Percentiles rank a stretch among this genome's conserved stretches.
These are phyloP conservation scores for Candida tibetensis DNA, from an alignment of 805 yeast genomes.

Conservation along the genomic window DNA sequence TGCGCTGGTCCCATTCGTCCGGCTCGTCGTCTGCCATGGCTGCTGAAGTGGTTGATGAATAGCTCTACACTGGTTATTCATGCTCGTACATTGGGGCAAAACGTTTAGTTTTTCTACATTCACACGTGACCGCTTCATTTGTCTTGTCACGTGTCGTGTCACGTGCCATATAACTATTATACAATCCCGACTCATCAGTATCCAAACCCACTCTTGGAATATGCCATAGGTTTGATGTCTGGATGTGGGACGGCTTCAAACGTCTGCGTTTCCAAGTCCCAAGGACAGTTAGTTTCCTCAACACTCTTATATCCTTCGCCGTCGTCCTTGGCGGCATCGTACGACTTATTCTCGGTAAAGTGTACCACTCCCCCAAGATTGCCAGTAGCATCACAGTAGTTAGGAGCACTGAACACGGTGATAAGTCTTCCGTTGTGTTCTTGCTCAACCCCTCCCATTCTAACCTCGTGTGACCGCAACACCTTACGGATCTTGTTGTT, in stretches of 20 bases:
- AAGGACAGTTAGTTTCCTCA: constrained; percentile 40
- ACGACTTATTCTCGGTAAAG: constrained; percentile 46
- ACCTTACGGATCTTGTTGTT: constrained; percentile 71
- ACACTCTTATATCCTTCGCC: constrained; percentile 40
- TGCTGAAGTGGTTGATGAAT: no score
- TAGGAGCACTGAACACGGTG: constrained; percentile 98
- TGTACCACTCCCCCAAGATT: constrained; percentile 89
- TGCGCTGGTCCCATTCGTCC: constrained; percentile 49
- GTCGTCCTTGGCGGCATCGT: constrained; percentile 45
- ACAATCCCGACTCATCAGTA: no score
- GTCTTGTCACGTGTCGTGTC: no score
- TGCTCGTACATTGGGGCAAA: no score
- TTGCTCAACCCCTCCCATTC: constrained; percentile 83
- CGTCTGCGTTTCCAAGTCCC: constrained; percentile 51
- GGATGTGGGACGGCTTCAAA: constrained; percentile 90
- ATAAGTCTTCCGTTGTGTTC: constrained; percentile 85
- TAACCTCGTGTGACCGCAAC: constrained; percentile 92
- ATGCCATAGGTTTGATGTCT: constrained; percentile 91
- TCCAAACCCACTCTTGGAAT: constrained; percentile 48
- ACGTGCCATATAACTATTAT: no score
- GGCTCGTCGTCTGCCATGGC: constrained; percentile 40
- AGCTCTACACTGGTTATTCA: no score
- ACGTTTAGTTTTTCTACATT: no score
- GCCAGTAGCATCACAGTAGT: constrained; percentile 91
- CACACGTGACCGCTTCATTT: no score